phyloP scores from a whole-genome alignment of 2,329 filamentous ascomycete species.

The Apiospora pterosperma region DNA sequence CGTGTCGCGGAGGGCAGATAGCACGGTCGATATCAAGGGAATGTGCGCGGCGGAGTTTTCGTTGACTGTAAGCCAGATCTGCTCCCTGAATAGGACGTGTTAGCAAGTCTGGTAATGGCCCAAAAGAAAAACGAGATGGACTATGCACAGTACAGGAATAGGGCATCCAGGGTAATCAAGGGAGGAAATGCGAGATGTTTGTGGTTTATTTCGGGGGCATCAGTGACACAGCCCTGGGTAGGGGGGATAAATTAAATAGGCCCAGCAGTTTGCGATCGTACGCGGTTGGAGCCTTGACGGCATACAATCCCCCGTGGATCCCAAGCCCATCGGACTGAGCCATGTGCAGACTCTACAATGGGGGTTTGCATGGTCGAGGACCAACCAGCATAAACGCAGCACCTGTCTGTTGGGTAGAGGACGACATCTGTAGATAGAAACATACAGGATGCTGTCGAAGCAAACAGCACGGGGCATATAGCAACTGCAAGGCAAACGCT shows the following conservation, averaged over 20 bases:
- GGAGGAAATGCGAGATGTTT: neutral
- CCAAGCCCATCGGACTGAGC: neutral
- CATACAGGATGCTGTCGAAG: neutral
- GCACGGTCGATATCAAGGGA: neutral
- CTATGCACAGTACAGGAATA: neutral
- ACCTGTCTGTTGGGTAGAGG: neutral
- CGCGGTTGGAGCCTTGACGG: neutral
- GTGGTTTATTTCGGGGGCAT: neutral
- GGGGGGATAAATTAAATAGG: neutral
- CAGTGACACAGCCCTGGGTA: neutral
- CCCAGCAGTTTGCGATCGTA: neutral
- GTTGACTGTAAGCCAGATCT: neutral
- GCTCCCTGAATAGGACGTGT: neutral
- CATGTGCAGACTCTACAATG: neutral
- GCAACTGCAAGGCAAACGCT: conserved; percentile 10
- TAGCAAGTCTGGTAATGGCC: neutral
- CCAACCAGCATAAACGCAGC: neutral
- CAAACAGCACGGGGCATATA: conserved; percentile 7
- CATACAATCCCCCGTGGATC: neutral
- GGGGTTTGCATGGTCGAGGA: neutral
- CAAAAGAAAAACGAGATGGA: neutral
- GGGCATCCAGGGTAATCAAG: neutral
- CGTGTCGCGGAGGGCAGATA: neutral
- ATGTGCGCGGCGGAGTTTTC: neutral
- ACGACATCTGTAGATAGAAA: conserved; percentile 1